Percentiles rank a stretch among this genome's conserved stretches.
Evolutionary conservation across 257 asterid genomes (phyloP).

Genomic region (Primulina tabacum): DNA sequence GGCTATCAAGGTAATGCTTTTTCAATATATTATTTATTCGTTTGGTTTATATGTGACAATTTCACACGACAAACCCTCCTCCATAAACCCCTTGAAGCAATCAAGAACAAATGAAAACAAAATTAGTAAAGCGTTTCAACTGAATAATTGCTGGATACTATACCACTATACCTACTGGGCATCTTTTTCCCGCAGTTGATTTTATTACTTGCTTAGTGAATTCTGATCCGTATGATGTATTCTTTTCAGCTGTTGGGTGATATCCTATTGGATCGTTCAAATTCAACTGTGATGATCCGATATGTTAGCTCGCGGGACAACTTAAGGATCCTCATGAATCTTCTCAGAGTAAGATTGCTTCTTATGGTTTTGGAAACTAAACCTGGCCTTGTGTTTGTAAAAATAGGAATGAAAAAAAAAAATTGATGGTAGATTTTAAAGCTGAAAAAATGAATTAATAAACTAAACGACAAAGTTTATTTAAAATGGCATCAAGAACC

Average conservation of each 20-base stretch:
- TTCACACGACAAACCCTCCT: background rate
- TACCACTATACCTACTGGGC: background rate
- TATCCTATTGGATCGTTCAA: slow-evolving; percentile 85
- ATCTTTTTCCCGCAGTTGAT: slow-evolving; percentile 1
- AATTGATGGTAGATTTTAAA: background rate
- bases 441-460: background rate
- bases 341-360: slow-evolving; percentile 67
- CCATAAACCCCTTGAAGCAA: background rate
- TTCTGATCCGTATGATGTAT: slow-evolving; percentile 21
- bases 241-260: slow-evolving; percentile 68
- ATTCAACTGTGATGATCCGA: slow-evolving; percentile 76
- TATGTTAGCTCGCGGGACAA: slow-evolving; percentile 50
- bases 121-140: too few relatives aligned
- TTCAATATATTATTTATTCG: slow-evolving; percentile 19
- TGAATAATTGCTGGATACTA: background rate
- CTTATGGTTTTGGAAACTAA: slow-evolving; percentile 11
- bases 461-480: slow-evolving; percentile 8
- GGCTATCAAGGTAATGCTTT: slow-evolving; percentile 65
- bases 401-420: background rate
- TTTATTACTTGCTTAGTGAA: background rate
- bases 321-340: slow-evolving; percentile 51
- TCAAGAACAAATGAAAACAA: background rate
- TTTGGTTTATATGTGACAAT: slow-evolving; percentile 9
- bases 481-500: slow-evolving; percentile 13
- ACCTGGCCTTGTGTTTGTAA: slow-evolving; percentile 9